Evolutionary conservation across 164 flowering plant genomes (phyloP).

Genomic region (Paratinospora sagittata): DNA sequence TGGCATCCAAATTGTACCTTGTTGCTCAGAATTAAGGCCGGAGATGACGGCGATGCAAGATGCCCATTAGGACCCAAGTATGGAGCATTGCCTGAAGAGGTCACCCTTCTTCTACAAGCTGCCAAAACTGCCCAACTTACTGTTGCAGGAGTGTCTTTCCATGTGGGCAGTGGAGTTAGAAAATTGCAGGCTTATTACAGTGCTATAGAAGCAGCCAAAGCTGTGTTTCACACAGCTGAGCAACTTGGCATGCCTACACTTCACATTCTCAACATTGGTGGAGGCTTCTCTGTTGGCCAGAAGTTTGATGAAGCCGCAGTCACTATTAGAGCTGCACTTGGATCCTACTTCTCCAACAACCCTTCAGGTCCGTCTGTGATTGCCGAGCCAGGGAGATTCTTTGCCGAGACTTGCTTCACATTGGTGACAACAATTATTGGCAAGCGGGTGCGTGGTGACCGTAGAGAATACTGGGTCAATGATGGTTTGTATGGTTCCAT

Average conservation of each 20-base stretch:
- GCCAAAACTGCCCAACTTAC: constrained; percentile 25
- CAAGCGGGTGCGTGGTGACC: constrained; percentile 39
- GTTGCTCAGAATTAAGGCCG: constrained; percentile 31
- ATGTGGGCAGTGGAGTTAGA: constrained; percentile 36
- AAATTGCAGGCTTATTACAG: constrained; percentile 16
- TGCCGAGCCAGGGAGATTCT: constrained; percentile 46
- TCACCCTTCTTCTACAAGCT: constrained; percentile 35
- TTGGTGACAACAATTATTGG: constrained; percentile 38
- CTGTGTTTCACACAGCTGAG: constrained; percentile 27
- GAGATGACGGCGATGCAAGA: constrained; percentile 26
- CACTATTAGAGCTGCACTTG: constrained; percentile 21
- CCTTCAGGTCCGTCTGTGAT: constrained; percentile 18
- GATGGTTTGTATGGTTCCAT: constrained; percentile 53
- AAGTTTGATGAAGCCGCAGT: constrained; percentile 24
- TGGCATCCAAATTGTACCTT: constrained; percentile 32
- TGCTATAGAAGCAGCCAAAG: constrained; percentile 34
- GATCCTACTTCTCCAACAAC: constrained; percentile 22
- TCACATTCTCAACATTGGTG: constrained; percentile 42
- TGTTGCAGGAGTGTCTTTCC: constrained; percentile 42
- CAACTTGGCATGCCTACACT: constrained; percentile 31
- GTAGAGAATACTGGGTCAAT: constrained; percentile 51
- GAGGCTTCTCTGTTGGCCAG: constrained; percentile 32
- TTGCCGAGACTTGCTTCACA: constrained; percentile 41
- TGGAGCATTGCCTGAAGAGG: constrained; percentile 42
- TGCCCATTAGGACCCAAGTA: constrained; percentile 35